These are phyloP conservation scores for Colletotrichum tropicale DNA, from an alignment of 2,329 filamentous ascomycete genomes.

Conservation along the genomic window DNA sequence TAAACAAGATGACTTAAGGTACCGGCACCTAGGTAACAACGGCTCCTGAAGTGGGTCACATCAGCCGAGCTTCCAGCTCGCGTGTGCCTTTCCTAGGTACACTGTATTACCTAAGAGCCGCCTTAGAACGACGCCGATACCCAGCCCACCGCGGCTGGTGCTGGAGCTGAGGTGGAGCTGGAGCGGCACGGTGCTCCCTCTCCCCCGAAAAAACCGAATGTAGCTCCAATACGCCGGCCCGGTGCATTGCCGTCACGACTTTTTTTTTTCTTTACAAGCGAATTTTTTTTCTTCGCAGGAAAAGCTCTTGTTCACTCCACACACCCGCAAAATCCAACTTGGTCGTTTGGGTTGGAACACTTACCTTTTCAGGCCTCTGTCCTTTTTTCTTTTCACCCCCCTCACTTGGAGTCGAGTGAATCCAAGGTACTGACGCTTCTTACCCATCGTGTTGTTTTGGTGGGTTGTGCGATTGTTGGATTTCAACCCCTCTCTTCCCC, in stretches of 20 bases:
- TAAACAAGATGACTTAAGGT: not conserved
- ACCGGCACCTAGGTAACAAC: not conserved
- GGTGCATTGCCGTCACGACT: conserved; percentile 19
- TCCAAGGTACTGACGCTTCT: not conserved
- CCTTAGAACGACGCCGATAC: not conserved
- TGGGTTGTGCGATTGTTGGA: conserved; percentile 17
- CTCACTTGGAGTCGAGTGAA: not conserved
- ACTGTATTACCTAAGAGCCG: not conserved
- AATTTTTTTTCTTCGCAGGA: conserved; percentile 7
- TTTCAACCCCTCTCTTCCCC: not conserved
- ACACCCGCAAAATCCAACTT: not conserved
- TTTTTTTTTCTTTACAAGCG: conserved; percentile 1
- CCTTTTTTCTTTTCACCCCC: not conserved
- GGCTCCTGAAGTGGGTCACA: not conserved
- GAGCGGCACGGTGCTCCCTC: not conserved
- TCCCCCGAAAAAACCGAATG: conserved; percentile 2
- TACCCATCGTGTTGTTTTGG: not conserved
- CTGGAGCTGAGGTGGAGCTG: not conserved
- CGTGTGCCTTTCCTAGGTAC: not conserved
- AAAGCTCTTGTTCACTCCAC: not conserved
- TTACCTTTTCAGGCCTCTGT: not conserved
- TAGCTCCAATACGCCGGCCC: conserved; percentile 15
- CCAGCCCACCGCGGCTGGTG: not conserved
- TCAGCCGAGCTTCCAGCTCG: not conserved
- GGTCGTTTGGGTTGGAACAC: not conserved